Evolutionary conservation across 768 basidiomycete genomes (phyloP), one percentile per base, ranked within the genome.

Genomic region (Mycena polygramma): DNA sequence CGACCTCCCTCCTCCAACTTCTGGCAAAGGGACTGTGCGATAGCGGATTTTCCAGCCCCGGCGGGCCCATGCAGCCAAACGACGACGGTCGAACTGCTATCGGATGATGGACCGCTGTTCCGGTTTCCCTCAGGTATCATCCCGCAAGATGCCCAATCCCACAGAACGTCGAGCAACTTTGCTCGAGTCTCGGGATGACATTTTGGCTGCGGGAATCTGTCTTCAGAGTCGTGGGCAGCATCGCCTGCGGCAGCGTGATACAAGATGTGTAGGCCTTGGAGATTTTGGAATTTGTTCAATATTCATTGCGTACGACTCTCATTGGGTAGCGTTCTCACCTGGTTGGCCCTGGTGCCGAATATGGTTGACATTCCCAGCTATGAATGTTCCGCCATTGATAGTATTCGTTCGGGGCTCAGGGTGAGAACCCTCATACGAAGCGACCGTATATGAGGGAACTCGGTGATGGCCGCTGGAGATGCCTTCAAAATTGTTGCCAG

Each of bases 171-270:
- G 37, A 57, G 55, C 36, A 57, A 24, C 6, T 57, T 4, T 22
- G 17, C 41, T 13, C 55, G 55, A n/a, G 55, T 57, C 37, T 39
- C 20, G 36, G 55, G 55, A 57, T 57, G 37, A 41, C 55, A 57
- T 39, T 13, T 37, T 10, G 52, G 52, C 26, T 26, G 52, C 13
- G 52, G 52, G 14, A 30, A 53, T 7, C 54, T 55, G 9, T 55
- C 54, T 37, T 17, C 54, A 1, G 54, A 55, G 11, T 55, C 54
- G 35, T 55, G 54, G 54, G 19, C 3, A 6, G 54, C 54, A 10
- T 55, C 54, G 35, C 17, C 30, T 7, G 54, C 54, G 6, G 35
- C 54, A 20, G 36, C 54, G 11, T 17, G 54, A 20, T 55, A n/a
- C 10, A 55, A 20, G 17, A 55, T 36, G n/a, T 55, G 17, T 3